Conservation (phyloP, 345 rosid species). For the Moricandia arvensis region DNA sequence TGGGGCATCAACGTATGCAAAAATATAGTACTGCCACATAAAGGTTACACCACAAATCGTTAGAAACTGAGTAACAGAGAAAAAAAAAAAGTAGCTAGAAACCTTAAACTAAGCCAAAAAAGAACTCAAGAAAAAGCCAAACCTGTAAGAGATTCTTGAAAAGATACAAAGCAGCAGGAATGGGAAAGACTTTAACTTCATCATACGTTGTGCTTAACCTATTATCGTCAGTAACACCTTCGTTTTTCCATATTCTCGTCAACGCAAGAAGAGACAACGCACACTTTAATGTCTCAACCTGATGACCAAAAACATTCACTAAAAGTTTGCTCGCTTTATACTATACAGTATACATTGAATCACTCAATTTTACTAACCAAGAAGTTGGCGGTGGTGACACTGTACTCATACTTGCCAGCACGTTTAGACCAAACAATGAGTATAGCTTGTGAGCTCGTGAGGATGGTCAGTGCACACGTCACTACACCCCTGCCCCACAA, state of each 20-base stretch:
- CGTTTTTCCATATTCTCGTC: conserved; percentile 70
- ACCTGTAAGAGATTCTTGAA: conserved; percentile 97
- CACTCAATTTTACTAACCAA: conserved; percentile 50
- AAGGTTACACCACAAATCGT: conserved; percentile 10
- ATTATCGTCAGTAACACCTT: conserved; percentile 90
- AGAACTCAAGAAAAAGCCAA: neutral
- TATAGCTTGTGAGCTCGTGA: conserved; percentile 96
- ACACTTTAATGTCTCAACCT: conserved; percentile 98
- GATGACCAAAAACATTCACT: conserved; percentile 17
- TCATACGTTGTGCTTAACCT: conserved; percentile 34
- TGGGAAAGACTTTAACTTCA: conserved; percentile 54
- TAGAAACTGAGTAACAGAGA: conserved; percentile 15
- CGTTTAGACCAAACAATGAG: conserved; percentile 98
- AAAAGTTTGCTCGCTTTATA: neutral
- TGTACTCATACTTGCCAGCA: conserved; percentile 95
- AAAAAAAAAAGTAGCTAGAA: neutral
- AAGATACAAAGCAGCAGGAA: conserved; percentile 92
- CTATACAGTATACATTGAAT: neutral
- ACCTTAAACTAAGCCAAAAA: neutral
- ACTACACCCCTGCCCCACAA: conserved; percentile 52
- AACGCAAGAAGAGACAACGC: conserved; percentile 77
- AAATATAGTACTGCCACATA: conserved; percentile 83
- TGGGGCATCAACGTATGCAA: conserved; percentile 96
- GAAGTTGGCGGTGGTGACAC: conserved; percentile 95
- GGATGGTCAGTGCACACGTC: conserved; percentile 77